A percentile compares a stretch with the other conserved stretches of the same genome.
phyloP scores from a whole-genome alignment of 805 yeast species.

The Nakazawaea wickerhamii region DNA sequence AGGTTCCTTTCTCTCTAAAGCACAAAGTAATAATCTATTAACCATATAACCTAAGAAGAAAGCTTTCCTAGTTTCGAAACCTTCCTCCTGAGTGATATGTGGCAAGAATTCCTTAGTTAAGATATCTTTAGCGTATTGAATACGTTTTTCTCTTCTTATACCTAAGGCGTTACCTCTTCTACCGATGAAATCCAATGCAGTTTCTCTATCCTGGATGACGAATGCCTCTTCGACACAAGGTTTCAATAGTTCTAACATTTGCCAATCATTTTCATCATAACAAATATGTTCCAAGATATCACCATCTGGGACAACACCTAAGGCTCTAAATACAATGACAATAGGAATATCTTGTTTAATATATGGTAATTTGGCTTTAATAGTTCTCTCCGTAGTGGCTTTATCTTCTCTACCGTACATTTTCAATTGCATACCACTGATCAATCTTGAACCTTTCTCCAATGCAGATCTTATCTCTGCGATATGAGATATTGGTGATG shows the following conservation, averaged over 20 bases:
- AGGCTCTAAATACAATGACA: conserved; percentile 93
- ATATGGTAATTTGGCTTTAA: conserved; percentile 93
- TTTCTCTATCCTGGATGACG: conserved; percentile 96
- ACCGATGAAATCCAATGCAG: conserved; percentile 95
- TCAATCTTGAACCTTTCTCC: conserved; percentile 95
- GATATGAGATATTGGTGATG: conserved; percentile 91
- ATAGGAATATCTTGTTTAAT: conserved; percentile 96
- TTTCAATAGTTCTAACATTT: conserved; percentile 97
- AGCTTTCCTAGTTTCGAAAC: conserved; percentile 94
- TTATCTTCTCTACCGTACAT: conserved; percentile 77
- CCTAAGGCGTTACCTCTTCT: conserved; percentile 97
- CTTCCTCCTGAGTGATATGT: conserved; percentile 95
- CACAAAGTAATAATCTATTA: conserved; percentile 89
- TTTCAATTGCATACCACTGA: conserved; percentile 91
- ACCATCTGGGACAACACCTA: conserved; percentile 98
- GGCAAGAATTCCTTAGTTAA: conserved; percentile 94
- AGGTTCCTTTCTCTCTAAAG: conserved; percentile 94
- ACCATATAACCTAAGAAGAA: conserved; percentile 98
- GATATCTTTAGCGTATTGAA: conserved; percentile 95
- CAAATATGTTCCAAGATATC: conserved; percentile 97
- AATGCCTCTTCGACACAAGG: conserved; percentile 99
- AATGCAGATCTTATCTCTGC: conserved; percentile 96
- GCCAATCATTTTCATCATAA: conserved; percentile 98
- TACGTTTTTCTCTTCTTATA: conserved; percentile 95
- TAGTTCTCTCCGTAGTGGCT: conserved; percentile 65